Evolutionary conservation across 345 rosid species (phyloP).

Genomic region (Ricinus communis): DNA sequence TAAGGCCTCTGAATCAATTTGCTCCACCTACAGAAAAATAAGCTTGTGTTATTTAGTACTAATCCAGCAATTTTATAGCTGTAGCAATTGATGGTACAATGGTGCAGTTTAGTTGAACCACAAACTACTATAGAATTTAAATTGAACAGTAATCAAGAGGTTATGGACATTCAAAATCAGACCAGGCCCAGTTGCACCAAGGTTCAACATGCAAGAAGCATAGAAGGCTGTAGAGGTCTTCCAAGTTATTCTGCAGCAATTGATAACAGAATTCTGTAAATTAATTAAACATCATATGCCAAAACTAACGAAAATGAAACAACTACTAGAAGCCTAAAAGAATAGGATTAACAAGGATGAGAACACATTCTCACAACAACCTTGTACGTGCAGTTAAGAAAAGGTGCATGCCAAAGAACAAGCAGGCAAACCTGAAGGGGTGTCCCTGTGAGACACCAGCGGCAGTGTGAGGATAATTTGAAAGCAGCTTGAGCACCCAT

Average conservation of each 20-base stretch:
- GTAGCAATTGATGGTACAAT: background rate
- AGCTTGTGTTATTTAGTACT: constrained; percentile 1
- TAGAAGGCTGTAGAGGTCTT: constrained; percentile 67
- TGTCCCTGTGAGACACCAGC: constrained; percentile 80
- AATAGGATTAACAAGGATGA: background rate
- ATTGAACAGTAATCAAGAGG: background rate
- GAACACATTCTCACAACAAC: background rate
- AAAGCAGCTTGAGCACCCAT: constrained; percentile 54
- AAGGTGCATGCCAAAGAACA: background rate
- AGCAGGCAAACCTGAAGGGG: constrained; percentile 52
- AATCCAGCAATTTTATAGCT: background rate
- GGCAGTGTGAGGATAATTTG: constrained; percentile 50
- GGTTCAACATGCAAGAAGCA: constrained; percentile 75
- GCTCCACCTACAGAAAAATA: constrained; percentile 49
- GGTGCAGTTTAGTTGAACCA: background rate
- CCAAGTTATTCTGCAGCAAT: constrained; percentile 55
- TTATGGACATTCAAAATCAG: constrained; percentile 6
- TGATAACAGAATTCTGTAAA: background rate
- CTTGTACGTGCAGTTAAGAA: background rate
- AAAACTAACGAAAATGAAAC: too few species aligned
- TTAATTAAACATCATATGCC: background rate
- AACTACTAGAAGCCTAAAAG: background rate
- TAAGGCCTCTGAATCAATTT: constrained; percentile 63
- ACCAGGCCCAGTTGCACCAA: constrained; percentile 80
- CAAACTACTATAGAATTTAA: background rate